Base-by-base conservation (phyloP, 352 stramenopile genomes). In the Globisporangium paddicum region DNA sequence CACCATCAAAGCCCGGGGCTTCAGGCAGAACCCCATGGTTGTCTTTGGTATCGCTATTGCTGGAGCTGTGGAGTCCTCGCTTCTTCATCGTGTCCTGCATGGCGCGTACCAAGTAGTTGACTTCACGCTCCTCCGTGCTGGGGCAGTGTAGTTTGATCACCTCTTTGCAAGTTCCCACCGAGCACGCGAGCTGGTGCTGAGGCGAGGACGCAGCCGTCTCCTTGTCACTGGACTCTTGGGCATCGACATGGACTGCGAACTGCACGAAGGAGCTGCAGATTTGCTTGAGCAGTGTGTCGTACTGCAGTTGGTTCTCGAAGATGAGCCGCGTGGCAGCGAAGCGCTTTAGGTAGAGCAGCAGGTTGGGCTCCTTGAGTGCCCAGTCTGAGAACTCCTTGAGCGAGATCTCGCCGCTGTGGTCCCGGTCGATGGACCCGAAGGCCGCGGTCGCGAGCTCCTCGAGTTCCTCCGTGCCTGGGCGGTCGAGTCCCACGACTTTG, bases 321-420 rank as follows among this genome's bases (percentile, higher is more conserved):
- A 92, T 89, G 16, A 90, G 60, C 0, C 79, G 72, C 5, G 72
- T 83, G 19, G 71, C 73, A 2, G 78, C 77, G 48, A 90, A 92
- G 11, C 73, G 75, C 40, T 75, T 77, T 7, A 90, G 62, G 47
- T 87, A 90, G 5, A 63, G 35, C 58, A 87, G 61, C 0, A 87
- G 52, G 32, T 61, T 87, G 2, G 60, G 71, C 26, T 92, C 79
- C 3, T 77, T 63, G 1, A 77, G 14, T 0, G 78, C 62, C 82
- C 82, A 92, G 11, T 77, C 55, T 1, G 78, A 67, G 57, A 90
- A 88, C 38, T 90, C 78, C 0, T 64, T 25, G 2, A 92, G 66
- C 1, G 78, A 92, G 49, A 92, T 87, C 56, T 79, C 69, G 9
- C 66, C 67, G 51, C 69, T 84, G 40, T 58, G 64, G 59, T 92